Evolutionary conservation across 768 basidiomycete species (phyloP).

Genomic region (Leucocoprinus birnbaumii): DNA sequence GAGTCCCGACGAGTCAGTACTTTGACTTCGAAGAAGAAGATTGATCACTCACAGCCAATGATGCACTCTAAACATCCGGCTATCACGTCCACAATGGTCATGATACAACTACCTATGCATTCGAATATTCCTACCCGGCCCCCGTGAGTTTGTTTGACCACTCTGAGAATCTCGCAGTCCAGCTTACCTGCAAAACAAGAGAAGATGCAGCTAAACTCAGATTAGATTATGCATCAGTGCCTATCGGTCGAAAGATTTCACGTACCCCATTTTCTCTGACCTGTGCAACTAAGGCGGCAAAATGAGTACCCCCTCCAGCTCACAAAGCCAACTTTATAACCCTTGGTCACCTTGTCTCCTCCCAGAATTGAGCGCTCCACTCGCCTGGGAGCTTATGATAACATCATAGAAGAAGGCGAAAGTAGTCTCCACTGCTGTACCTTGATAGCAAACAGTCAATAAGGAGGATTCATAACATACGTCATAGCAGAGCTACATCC

Average conservation of each 20-base stretch:
- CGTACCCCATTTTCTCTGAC: conserved; percentile 3
- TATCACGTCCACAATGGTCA: conserved; percentile 33
- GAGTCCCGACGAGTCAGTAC: not conserved
- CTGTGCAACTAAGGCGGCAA: no score
- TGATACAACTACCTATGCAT: conserved; percentile 42
- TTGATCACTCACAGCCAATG: conserved; percentile 30
- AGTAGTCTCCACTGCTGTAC: no score
- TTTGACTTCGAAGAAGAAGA: conserved; percentile 13
- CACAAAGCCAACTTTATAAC: no score
- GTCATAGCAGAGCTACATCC: no score
- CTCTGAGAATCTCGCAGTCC: not conserved
- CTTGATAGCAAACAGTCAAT: no score
- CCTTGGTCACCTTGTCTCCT: no score
- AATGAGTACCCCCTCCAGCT: no score
- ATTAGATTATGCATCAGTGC: not conserved
- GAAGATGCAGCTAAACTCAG: conserved; percentile 14
- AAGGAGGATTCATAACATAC: no score
- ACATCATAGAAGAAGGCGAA: no score
- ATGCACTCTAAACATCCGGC: conserved; percentile 46
- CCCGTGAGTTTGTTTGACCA: not conserved
- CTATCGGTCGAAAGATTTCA: not conserved
- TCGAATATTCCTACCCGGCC: conserved; percentile 29
- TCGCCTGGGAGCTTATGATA: no score
- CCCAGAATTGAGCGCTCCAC: no score
- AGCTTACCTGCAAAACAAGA: conserved; percentile 30